Percentiles rank a stretch among this genome's conserved stretches.
Conservation (phyloP, 169 alveolate genomes). For the Babesia ovis region DNA sequence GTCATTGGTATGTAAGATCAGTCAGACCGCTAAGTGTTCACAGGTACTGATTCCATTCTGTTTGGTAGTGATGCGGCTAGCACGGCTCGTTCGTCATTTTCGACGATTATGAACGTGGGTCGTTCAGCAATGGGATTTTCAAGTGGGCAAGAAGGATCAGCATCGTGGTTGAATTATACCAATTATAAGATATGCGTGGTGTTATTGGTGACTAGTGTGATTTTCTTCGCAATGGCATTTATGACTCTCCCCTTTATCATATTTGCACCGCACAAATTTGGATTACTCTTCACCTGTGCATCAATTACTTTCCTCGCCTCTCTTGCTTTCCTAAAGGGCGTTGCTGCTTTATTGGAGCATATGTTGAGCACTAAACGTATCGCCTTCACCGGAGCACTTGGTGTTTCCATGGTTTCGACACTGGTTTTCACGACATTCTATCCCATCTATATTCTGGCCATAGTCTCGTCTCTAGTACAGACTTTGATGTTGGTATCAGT, state of each 20-base stretch:
- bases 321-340: constrained; percentile 51
- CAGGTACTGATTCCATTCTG: neutral
- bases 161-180: constrained; percentile 67
- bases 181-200: constrained; percentile 47
- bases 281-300: constrained; percentile 65
- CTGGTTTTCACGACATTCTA: constrained; percentile 53
- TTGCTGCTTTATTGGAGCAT: constrained; percentile 54
- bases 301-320: constrained; percentile 43
- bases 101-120: constrained; percentile 46
- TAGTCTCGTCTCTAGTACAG: constrained; percentile 54
- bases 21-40: neutral
- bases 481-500: constrained; percentile 45
- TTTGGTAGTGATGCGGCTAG: constrained; percentile 4
- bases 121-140: constrained; percentile 33
- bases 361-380: constrained; percentile 53
- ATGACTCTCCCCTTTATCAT: constrained; percentile 65
- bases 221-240: constrained; percentile 59
- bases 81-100: constrained; percentile 18
- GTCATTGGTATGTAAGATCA: constrained; percentile 4
- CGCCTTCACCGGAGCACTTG: constrained; percentile 45
- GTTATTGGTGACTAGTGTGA: constrained; percentile 22
- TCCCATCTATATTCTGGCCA: constrained; percentile 61
- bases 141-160: constrained; percentile 6
- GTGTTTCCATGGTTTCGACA: constrained; percentile 41
- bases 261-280: constrained; percentile 68